A percentile compares a stretch with the other conserved stretches of the same genome.
Evolutionary conservation across 2,329 filamentous ascomycete genomes (phyloP).

Genomic region (Trichoderma sp.): DNA sequence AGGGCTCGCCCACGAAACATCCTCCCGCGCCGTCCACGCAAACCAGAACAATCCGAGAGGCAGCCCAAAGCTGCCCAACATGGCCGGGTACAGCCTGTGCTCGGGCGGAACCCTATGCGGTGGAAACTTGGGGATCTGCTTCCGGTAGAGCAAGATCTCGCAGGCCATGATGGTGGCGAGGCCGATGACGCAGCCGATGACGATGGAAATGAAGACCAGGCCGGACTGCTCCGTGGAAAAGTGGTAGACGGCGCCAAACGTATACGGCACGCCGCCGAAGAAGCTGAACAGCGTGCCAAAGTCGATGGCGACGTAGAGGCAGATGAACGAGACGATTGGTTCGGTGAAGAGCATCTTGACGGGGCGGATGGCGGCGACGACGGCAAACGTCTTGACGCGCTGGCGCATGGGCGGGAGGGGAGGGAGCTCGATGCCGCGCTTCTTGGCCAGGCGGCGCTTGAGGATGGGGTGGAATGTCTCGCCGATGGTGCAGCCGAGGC

Average conservation of each 20-base stretch:
- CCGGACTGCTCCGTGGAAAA: conserved; percentile 49
- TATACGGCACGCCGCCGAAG: conserved; percentile 55
- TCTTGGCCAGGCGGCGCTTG: conserved; percentile 43
- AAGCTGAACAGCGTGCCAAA: conserved; percentile 58
- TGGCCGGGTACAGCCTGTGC: conserved; percentile 60
- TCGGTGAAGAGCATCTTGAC: conserved; percentile 63
- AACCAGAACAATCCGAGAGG: conserved; percentile 62
- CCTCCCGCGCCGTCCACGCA: conserved; percentile 55
- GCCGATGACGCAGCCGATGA: conserved; percentile 50
- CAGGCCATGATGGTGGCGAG: conserved; percentile 46
- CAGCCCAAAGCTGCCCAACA: conserved; percentile 58
- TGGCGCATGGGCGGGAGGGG: conserved; percentile 33
- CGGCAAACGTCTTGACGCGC: conserved; percentile 42
- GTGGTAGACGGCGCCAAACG: conserved; percentile 49
- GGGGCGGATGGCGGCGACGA: conserved; percentile 52
- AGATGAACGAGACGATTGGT: conserved; percentile 62
- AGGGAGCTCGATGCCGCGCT: conserved; percentile 39
- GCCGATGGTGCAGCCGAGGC: conserved; percentile 46
- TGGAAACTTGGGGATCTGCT: conserved; percentile 39
- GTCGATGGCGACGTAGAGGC: conserved; percentile 53
- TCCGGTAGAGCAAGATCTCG: conserved; percentile 48
- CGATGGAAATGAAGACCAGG: conserved; percentile 50
- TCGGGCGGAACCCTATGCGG: conserved; percentile 52
- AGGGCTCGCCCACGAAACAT: conserved; percentile 54
- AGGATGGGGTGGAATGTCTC: conserved; percentile 62